These are phyloP conservation scores for Spathaspora boniae DNA, from an alignment of 805 yeast species.

Conservation along the genomic window DNA sequence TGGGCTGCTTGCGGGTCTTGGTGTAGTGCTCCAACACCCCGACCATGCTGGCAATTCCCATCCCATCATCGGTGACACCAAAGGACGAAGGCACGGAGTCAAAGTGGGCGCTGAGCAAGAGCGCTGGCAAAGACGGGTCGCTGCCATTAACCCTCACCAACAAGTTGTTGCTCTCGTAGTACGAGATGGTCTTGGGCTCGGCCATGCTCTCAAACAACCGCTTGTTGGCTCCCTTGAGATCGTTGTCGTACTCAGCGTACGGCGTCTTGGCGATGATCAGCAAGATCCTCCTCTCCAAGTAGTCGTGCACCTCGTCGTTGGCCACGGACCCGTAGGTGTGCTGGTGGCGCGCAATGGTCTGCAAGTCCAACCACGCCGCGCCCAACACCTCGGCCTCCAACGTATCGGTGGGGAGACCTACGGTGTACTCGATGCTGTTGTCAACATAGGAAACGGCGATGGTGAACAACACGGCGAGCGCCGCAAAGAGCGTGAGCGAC, in stretches of 20 bases:
- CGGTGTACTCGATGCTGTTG: constrained; percentile 35
- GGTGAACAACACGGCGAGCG: constrained; percentile 44
- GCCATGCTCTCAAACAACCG: constrained; percentile 51
- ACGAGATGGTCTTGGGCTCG: constrained; percentile 49
- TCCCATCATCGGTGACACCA: constrained; percentile 92
- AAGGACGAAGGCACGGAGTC: constrained; percentile 85
- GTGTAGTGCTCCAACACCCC: constrained; percentile 57
- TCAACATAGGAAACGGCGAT: constrained; percentile 35
- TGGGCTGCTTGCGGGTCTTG: constrained; percentile 46
- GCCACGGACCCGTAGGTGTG: constrained; percentile 81
- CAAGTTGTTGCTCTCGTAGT: constrained; percentile 81
- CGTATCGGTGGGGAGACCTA: constrained; percentile 41
- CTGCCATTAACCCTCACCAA: constrained; percentile 70
- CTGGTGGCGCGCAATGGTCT: constrained; percentile 56
- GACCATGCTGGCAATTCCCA: constrained; percentile 78
- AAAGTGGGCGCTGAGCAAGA: constrained; percentile 79
- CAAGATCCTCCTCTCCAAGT: constrained; percentile 45
- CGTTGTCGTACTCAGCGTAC: constrained; percentile 38
- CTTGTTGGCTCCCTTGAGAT: constrained; percentile 40
- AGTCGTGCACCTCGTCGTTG: constrained; percentile 74
- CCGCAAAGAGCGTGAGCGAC: constrained; percentile 54
- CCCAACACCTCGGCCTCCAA: constrained; percentile 32
- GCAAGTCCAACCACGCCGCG: constrained; percentile 69
- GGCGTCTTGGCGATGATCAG: constrained; percentile 24
- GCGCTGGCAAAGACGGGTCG: constrained; percentile 55